Percentiles rank a stretch among this genome's conserved stretches.
Evolutionary conservation across 2,329 filamentous ascomycete species (phyloP).

Genomic region (Aspergillus neotritici): DNA sequence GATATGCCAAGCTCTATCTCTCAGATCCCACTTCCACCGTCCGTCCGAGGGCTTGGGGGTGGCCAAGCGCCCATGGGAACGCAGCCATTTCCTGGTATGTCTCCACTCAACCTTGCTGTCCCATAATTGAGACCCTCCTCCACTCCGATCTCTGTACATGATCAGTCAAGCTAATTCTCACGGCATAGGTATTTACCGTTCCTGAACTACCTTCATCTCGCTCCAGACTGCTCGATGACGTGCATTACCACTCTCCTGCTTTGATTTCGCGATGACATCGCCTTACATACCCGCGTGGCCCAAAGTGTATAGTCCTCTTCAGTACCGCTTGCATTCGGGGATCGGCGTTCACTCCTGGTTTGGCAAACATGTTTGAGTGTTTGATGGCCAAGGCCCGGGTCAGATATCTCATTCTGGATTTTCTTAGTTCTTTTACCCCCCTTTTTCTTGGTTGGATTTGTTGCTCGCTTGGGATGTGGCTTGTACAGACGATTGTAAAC

Average conservation of each 20-base stretch:
- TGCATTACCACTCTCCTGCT: conserved; percentile 2
- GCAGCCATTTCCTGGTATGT: conserved; percentile 33
- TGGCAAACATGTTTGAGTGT: conserved; percentile 5
- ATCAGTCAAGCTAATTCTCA: not conserved
- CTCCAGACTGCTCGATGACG: not conserved
- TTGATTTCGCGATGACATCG: not conserved
- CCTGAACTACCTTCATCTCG: conserved; percentile 2
- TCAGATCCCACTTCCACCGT: conserved; percentile 34
- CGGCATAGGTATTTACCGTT: conserved; percentile 4
- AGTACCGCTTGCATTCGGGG: conserved; percentile 16
- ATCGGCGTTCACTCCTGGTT: conserved; percentile 15
- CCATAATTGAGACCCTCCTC: not conserved
- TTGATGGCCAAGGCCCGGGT: not conserved
- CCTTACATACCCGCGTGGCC: conserved; percentile 3
- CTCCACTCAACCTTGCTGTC: not conserved
- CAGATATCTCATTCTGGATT: not conserved
- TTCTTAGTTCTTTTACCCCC: not conserved
- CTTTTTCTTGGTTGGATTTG: not conserved
- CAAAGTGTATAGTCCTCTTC: conserved; percentile 10
- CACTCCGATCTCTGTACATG: not conserved
- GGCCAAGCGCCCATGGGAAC: conserved; percentile 15
- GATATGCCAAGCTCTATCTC: conserved; percentile 54
- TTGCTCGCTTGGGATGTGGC: not conserved
- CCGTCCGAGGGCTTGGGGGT: conserved; percentile 25
- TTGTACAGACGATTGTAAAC: conserved; percentile 2